A percentile compares a stretch with the other conserved stretches of the same genome.
These are phyloP conservation scores for Phanerochaete carnosa DNA, from an alignment of 768 basidiomycete genomes.

Conservation along the genomic window DNA sequence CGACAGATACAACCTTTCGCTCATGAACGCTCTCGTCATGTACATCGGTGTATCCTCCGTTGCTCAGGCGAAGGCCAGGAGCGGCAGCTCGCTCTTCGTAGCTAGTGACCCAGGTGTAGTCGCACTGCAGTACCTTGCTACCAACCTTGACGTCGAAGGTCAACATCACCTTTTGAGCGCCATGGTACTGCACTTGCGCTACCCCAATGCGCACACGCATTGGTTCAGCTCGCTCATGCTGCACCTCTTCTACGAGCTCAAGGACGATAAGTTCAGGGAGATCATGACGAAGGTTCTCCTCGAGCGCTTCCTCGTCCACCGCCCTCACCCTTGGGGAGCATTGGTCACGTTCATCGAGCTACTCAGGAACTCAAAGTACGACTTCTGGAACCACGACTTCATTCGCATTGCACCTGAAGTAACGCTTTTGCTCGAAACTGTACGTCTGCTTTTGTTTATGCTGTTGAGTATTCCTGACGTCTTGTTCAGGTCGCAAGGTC, in stretches of 20 bases:
- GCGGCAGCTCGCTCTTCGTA: slow-evolving; percentile 78
- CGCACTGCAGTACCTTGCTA: slow-evolving; percentile 77
- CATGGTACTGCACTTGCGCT: slow-evolving; percentile 93
- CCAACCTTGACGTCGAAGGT: slow-evolving; percentile 88
- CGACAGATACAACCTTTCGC: slow-evolving; percentile 79
- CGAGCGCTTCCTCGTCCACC: slow-evolving; percentile 90
- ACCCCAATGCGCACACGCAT: slow-evolving; percentile 97
- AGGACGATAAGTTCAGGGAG: slow-evolving; percentile 74
- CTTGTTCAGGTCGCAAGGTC: slow-evolving; percentile 65
- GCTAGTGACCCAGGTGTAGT: slow-evolving; percentile 81
- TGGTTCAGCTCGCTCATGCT: slow-evolving; percentile 95
- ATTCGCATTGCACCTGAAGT: slow-evolving; percentile 85
- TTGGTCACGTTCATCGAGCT: slow-evolving; percentile 92
- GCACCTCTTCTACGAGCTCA: slow-evolving; percentile 79
- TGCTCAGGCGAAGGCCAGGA: slow-evolving; percentile 82
- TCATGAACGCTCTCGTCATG: slow-evolving; percentile 93
- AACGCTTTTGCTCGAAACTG: slow-evolving; percentile 79
- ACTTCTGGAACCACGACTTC: slow-evolving; percentile 89
- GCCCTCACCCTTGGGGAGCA: slow-evolving; percentile 96
- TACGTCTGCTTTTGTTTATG: slow-evolving; percentile 35
- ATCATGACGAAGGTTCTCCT: slow-evolving; percentile 86
- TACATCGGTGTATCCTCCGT: slow-evolving; percentile 94
- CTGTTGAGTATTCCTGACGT: slow-evolving; percentile 6
- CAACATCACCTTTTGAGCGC: slow-evolving; percentile 93
- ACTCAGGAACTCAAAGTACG: slow-evolving; percentile 85